Base-by-base conservation (phyloP, 2,329 filamentous ascomycete species). In the Hypoxylon rubiginosum region DNA sequence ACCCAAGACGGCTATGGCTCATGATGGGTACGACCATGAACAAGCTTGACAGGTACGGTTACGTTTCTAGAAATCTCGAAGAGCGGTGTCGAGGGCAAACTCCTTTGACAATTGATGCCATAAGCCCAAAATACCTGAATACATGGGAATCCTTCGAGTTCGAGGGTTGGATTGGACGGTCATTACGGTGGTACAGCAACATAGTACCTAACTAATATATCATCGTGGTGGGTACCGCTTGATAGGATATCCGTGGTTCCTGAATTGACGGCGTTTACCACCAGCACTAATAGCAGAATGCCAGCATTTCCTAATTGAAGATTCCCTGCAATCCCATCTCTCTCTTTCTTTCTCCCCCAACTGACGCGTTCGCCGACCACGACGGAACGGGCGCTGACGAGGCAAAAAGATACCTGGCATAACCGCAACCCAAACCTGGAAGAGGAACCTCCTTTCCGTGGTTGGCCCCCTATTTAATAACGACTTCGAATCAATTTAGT, bases 181-280 rank as follows among this genome's bases (percentile, higher is more conserved):
- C 21, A 24, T 48, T 50, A 49, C 59, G 24, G 59, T 55, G 48
- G 48, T 62, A 58, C 49, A 43, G 41, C 48, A 36, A 39, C 13
- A n/a, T n/a, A n/a, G n/a, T 34, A 34, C 9, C 15, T 7, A 24
- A 15, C 26, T 43, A 17, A 43, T 28, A 34, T 59, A 48, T 19
- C 52, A 51, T 55, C 30, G 28, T n/a, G 32, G 64, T 67, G 61
- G 58, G 51, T 49, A 63, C 49, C 8, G 43, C 19, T 51, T 70
- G 67, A 68, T 67, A 70, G 62, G 64, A 64, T 64, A 61, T 57
- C 67, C 58, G 54, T 57, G 58, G 32, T 68, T 64, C 64, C 39
- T 59, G 26, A 62, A 65, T 48, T 53, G 58, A 64, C 64, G 67
- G 56, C 62, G 56, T 66, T 57, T 52, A 62, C 32, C 54, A 62